These are phyloP conservation scores for Geranium rotundifolium DNA, from an alignment of 345 rosid genomes.

Conservation along the genomic window DNA sequence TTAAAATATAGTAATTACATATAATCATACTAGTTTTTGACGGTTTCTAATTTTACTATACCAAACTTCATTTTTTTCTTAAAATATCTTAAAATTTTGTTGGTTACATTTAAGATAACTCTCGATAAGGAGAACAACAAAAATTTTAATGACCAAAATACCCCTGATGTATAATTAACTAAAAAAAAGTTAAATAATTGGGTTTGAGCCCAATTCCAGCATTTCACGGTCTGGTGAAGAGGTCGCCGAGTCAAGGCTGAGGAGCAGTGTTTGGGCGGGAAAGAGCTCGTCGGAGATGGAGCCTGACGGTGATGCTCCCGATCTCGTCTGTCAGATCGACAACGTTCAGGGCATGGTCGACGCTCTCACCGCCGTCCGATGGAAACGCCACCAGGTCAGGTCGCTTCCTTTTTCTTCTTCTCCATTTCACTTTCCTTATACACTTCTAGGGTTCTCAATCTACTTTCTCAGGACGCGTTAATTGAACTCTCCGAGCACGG, in stretches of 20 bases:
- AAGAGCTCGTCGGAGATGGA: conserved; percentile 59
- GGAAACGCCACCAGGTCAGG: conserved; percentile 87
- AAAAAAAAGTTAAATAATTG: too few relatives aligned
- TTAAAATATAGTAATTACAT: too few relatives aligned
- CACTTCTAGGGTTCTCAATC: neutral
- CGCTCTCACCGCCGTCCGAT: conserved; percentile 81
- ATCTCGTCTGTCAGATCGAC: conserved; percentile 67
- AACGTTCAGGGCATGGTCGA: conserved; percentile 86
- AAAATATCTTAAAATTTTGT: too few relatives aligned
- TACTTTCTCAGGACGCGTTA: conserved; percentile 50
- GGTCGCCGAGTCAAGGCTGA: conserved; percentile 40
- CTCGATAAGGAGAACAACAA: too few relatives aligned
- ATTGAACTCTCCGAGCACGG: conserved; percentile 84
- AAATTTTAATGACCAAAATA: too few relatives aligned
- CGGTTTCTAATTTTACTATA: too few relatives aligned
- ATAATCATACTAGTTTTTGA: too few relatives aligned
- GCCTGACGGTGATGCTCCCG: conserved; percentile 43
- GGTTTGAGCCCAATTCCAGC: too few relatives aligned
- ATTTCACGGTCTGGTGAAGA: conserved; percentile 29
- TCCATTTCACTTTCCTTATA: too few relatives aligned
- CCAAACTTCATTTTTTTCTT: too few relatives aligned
- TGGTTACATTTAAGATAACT: too few relatives aligned
- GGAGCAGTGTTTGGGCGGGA: conserved; percentile 23
- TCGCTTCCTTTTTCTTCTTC: neutral
- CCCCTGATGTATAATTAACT: too few relatives aligned